These are phyloP conservation scores for Corymbia citriodora DNA, from an alignment of 441 rosid genomes.

Conservation along the genomic window DNA sequence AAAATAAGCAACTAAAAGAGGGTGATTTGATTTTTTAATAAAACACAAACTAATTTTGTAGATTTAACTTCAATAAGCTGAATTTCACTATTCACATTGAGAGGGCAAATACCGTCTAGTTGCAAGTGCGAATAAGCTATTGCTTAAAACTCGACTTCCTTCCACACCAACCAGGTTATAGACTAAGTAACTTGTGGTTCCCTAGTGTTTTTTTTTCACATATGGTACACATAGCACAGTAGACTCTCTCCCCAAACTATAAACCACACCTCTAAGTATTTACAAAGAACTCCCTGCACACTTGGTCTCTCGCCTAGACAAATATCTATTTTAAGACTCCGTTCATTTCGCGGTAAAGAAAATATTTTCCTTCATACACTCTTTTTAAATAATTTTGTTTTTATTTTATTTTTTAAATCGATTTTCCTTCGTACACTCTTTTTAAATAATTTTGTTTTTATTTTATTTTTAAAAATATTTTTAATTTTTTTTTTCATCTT, in stretches of 20 bases:
- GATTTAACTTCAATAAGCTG: neutral
- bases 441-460: no score
- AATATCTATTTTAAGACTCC: neutral
- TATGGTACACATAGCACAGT: neutral
- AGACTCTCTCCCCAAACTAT: neutral
- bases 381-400: no score
- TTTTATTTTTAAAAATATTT: no score
- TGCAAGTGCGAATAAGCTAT: neutral
- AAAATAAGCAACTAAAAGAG: neutral
- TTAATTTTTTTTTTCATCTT: no score
- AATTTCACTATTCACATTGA: neutral
- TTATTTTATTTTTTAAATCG: no score
- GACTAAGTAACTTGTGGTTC: neutral
- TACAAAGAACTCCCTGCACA: neutral
- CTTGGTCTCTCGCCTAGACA: neutral
- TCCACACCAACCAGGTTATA: neutral
- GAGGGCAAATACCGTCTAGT: neutral
- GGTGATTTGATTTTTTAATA: neutral
- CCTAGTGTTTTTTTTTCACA: no score
- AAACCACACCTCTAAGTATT: neutral
- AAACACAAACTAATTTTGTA: neutral
- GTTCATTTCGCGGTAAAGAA: no score
- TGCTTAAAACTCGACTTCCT: neutral
- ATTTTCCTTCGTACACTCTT: no score
- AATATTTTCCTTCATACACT: no score